Evolutionary conservation across 192 early-diverging fungal species (phyloP), one percentile per base, ranked within the genome.

Genomic region (Chytriomyces sp.): DNA sequence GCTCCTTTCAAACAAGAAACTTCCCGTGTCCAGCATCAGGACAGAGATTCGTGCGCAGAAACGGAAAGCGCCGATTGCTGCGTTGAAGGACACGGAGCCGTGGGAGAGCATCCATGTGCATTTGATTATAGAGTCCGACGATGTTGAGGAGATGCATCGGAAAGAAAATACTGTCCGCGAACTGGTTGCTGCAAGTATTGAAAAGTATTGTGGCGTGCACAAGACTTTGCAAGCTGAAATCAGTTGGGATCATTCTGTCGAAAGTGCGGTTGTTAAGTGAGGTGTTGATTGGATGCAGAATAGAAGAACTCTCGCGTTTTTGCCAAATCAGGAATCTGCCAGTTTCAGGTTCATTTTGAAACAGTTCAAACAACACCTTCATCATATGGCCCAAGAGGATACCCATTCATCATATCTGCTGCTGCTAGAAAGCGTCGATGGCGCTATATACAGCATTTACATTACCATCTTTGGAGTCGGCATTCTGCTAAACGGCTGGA

Each of bases 121-220:
- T 18, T 50, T 70, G 49, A 13, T 11, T 3, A 50, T 70, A 0
- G 69, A 18, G 16, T 10, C 35, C 20, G n/a, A 11, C 2, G 53
- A 20, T 13, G n/a, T 28, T 28, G 16, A 24, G 1, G 16, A 11
- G 62, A 26, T 24, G 62, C n/a, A 16, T 46, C 18, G 13, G 45
- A 48, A 35, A 45, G n/a, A 7, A 26, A 16, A 45, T 18, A 20
- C 47, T 28, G 71, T 48, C 2, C 16, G n/a, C 7, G 71, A 73
- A 43, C 43, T 62, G 10, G 61, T 20, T 8, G 71, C 62, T 9
- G 60, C 18, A 6, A 44, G 59, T 45, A 59, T 73, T 7, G 44
- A 73, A 1, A 45, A 63, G 61, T 73, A 73, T 10, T 73, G 71
- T 45, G 59, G 59, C 6, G 71, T 73, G 4, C 53, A 62, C 45